Percentiles rank a stretch among this genome's conserved stretches.
Conservation (phyloP, 2,329 filamentous ascomycete genomes). For the Ceratocystis variospora region DNA sequence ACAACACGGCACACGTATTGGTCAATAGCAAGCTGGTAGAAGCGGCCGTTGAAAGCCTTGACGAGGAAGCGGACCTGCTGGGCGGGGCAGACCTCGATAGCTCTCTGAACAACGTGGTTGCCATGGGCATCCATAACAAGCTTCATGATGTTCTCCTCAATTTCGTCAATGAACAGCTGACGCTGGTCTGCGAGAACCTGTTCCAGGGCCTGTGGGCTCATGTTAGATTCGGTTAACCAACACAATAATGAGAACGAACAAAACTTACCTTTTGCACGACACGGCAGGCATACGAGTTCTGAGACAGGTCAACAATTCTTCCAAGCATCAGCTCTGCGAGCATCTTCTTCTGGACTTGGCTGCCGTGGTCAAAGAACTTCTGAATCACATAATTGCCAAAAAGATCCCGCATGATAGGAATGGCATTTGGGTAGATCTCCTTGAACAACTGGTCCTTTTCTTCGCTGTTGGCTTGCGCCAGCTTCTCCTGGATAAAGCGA, state of each 20-base stretch:
- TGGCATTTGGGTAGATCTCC: conserved; percentile 70
- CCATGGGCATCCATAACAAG: conserved; percentile 81
- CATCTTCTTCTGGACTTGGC: conserved; percentile 80
- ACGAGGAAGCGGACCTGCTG: conserved; percentile 77
- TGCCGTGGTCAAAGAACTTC: conserved; percentile 93
- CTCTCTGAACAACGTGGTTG: conserved; percentile 93
- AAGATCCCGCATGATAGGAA: conserved; percentile 88
- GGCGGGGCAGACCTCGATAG: conserved; percentile 66
- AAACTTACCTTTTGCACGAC: conserved; percentile 74
- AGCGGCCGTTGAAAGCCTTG: conserved; percentile 60
- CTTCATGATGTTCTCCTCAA: conserved; percentile 59
- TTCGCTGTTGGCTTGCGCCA: conserved; percentile 85
- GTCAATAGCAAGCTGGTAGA: conserved; percentile 61
- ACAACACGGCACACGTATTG: conserved; percentile 85
- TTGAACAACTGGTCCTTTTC: conserved; percentile 84
- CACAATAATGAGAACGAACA: too few species aligned
- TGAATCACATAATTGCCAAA: conserved; percentile 99
- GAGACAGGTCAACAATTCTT: conserved; percentile 63
- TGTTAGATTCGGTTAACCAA: conserved; percentile 10
- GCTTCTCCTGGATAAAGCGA: conserved; percentile 84
- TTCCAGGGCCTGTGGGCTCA: conserved; percentile 56
- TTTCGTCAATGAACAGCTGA: conserved; percentile 66
- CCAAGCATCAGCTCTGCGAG: conserved; percentile 79
- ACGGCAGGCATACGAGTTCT: conserved; percentile 84
- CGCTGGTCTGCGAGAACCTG: conserved; percentile 88